Evolutionary conservation across 192 early-diverging fungal genomes (phyloP).

Genomic region (Coemansia sp.): DNA sequence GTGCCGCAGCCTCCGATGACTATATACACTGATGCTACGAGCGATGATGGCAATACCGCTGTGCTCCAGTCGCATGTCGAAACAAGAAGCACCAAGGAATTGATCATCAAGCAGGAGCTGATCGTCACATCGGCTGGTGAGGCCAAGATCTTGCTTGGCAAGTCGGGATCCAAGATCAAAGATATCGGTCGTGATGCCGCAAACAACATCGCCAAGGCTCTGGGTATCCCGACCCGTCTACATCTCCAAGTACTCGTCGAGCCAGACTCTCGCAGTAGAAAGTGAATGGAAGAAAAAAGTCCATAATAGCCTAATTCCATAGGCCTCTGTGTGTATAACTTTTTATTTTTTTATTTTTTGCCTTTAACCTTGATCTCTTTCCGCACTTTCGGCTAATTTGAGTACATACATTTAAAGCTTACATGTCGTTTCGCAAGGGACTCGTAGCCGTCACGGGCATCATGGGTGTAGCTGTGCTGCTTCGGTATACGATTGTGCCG

Average conservation of each 20-base stretch:
- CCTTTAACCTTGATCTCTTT: neutral
- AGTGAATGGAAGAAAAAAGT: conserved; percentile 2
- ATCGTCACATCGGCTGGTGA: conserved; percentile 28
- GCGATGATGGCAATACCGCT: neutral
- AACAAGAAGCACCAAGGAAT: neutral
- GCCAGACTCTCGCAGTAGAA: conserved; percentile 24
- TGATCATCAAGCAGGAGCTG: conserved; percentile 42
- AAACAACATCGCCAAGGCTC: conserved; percentile 28
- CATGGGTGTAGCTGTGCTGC: conserved; percentile 36
- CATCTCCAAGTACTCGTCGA: conserved; percentile 48
- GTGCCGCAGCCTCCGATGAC: neutral
- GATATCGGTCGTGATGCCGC: conserved; percentile 24
- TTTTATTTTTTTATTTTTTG: neutral
- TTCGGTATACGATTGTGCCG: conserved; percentile 52
- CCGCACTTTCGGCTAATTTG: neutral
- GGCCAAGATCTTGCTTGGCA: conserved; percentile 47
- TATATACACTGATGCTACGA: neutral
- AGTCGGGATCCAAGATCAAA: conserved; percentile 20
- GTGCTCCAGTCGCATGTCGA: neutral
- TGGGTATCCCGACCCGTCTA: conserved; percentile 35
- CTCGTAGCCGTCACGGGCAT: conserved; percentile 28
- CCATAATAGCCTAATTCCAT: neutral
- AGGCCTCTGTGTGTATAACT: neutral
- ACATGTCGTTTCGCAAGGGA: conserved; percentile 19
- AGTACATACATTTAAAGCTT: neutral